Evolutionary conservation across 768 basidiomycete genomes (phyloP), one percentile per base, ranked within the genome.

Genomic region (Lactarius akahatsu): DNA sequence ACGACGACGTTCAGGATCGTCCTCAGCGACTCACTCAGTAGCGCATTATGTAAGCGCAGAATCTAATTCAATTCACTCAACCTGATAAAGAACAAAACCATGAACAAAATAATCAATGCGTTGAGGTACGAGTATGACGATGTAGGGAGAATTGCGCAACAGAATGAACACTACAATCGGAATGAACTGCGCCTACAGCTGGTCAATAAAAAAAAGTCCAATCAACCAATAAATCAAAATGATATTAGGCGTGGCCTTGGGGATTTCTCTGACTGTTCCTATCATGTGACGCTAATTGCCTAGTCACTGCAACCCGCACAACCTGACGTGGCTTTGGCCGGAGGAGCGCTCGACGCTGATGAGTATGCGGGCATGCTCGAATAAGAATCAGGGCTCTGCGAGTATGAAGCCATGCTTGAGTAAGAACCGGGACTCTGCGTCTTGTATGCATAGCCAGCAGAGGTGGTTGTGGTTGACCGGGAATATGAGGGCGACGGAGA

Each of bases 401-500:
- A 52, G 26, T 52, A 61, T 1, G 47, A 50, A 23, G 54, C 61
- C 34, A 30, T 50, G 50, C 63, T 23, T 61, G 61, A 57, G 50
- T 40, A 67, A 30, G 43, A 63, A 56, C 55, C 20, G 26, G 71
- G 67, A 18, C 72, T 23, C 57, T 63, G 50, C 1, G 66, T 67
- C 50, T 26, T 67, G 41, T 66, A 74, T 7, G 76, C n/a, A 50
- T 50, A 72, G 34, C 71, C 62, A 28, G 70, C 69, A n/a, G 74
- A 74, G 55, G 78, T 61, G 38, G 34, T 65, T 18, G 62, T 57
- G 41, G 68, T 65, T 6, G 71, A 61, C 3, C 61, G 61, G 28
- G 73, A 62, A 5, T 62, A 62, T n/a, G 73, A 62, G 16, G 72
- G 62, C 52, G 71, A 61, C 50, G 72, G 68, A n/a, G 75, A 67